Percentiles rank a stretch among this genome's conserved stretches.
Evolutionary conservation across 208 protist species (phyloP).

Genomic region (Leishmania turanica): DNA sequence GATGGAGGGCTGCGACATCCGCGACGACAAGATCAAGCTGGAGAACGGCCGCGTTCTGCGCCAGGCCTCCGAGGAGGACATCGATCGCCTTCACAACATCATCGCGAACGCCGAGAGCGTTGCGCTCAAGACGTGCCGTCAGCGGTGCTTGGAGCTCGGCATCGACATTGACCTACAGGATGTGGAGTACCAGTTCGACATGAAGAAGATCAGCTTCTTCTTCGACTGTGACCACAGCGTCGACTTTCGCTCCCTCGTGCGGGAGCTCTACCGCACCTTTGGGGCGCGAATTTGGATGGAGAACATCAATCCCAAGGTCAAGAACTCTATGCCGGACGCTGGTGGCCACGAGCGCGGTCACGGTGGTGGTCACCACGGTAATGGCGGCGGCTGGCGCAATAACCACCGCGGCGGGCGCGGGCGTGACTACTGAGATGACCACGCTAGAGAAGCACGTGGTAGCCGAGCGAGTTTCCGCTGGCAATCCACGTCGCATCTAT

Average conservation of each 20-base stretch:
- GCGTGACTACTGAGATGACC: slow-evolving; percentile 21
- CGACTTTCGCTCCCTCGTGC: slow-evolving; percentile 89
- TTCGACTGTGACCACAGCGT: slow-evolving; percentile 89
- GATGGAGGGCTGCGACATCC: slow-evolving; percentile 76
- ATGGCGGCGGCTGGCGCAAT: slow-evolving; percentile 31
- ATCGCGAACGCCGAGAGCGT: slow-evolving; percentile 78
- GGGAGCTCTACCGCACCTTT: slow-evolving; percentile 90
- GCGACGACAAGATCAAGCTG: slow-evolving; percentile 74
- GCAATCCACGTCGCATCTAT: slow-evolving; percentile 5
- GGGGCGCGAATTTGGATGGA: slow-evolving; percentile 94
- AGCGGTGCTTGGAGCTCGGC: slow-evolving; percentile 78
- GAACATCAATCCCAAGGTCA: slow-evolving; percentile 87
- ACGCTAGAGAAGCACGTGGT: background rate
- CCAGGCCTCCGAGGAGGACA: slow-evolving; percentile 66
- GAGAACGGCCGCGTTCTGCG: slow-evolving; percentile 81
- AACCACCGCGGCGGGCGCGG: slow-evolving; percentile 25
- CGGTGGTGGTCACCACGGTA: slow-evolving; percentile 18
- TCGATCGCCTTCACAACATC: slow-evolving; percentile 76
- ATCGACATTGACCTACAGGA: slow-evolving; percentile 85
- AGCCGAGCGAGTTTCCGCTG: background rate
- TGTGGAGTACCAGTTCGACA: slow-evolving; percentile 93
- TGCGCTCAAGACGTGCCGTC: slow-evolving; percentile 87
- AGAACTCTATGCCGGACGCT: slow-evolving; percentile 75
- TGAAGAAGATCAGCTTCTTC: slow-evolving; percentile 94
- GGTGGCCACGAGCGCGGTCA: slow-evolving; percentile 36